Percentiles rank a stretch among this genome's conserved stretches.
Evolutionary conservation across 208 protist genomes (phyloP).

Genomic region (Trypanosoma lewisi): DNA sequence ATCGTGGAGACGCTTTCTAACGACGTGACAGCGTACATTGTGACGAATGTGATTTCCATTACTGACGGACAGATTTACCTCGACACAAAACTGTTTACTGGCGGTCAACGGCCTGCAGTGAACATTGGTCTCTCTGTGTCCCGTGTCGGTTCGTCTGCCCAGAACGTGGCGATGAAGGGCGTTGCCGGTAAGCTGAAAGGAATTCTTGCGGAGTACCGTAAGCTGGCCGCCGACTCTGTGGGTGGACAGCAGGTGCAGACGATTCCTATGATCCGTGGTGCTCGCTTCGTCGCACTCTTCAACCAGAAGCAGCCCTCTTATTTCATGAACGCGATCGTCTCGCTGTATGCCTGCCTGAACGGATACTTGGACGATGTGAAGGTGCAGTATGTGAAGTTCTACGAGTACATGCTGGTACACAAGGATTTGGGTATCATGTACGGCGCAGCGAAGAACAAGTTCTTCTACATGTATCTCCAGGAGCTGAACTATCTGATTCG

Average conservation of each 20-base stretch:
- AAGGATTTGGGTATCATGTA: constrained; percentile 86
- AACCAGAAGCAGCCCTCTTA: constrained; percentile 87
- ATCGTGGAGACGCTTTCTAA: constrained; percentile 94
- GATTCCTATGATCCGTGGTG: constrained; percentile 81
- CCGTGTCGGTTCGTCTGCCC: constrained; percentile 92
- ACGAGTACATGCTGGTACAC: constrained; percentile 86
- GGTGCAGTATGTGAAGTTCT: constrained; percentile 86
- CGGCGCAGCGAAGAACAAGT: constrained; percentile 82
- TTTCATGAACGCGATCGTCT: constrained; percentile 82
- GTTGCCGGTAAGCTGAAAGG: constrained; percentile 91
- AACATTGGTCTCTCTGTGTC: constrained; percentile 95
- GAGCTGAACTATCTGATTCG: constrained; percentile 83
- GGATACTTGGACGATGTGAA: constrained; percentile 87
- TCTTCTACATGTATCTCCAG: constrained; percentile 88
- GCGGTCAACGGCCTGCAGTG: constrained; percentile 91
- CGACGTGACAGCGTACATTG: constrained; percentile 94
- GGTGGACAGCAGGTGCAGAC: constrained; percentile 73
- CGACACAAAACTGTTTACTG: constrained; percentile 92
- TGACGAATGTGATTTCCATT: constrained; percentile 95
- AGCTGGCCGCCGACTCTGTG: constrained; percentile 86
- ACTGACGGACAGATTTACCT: constrained; percentile 96
- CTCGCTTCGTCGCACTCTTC: constrained; percentile 79
- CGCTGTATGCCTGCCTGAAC: constrained; percentile 79
- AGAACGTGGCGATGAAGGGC: constrained; percentile 92
- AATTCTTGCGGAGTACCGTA: constrained; percentile 93